Evolutionary conservation across 257 asterid species (phyloP), one percentile per base, ranked within the genome.

Genomic region (Gentiana macrophylla): DNA sequence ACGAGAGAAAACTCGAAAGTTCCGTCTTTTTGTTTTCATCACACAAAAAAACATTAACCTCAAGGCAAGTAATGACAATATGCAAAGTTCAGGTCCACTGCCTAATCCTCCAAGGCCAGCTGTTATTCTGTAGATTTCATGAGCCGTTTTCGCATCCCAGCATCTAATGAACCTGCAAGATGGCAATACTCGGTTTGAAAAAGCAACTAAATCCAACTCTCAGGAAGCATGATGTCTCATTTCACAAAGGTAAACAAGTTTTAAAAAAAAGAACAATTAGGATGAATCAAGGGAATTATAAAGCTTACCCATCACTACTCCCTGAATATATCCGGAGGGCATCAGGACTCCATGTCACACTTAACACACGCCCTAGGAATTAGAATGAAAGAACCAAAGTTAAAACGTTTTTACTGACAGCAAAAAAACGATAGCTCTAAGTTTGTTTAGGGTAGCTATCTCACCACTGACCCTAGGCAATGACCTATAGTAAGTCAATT

Each of bases 381-480:
- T 4, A 37, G 38, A 51, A 57, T 15, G 52, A 12, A 1, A 34
- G 37, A 10, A 5, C 12, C 4, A 12, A 59, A 56, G 62, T 49
- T 51, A 62, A 69, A n/a, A 11, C 46, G 55, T 55, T 57, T 15
- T 55, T 9, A 41, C 44, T 64, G 43, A 34, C 41, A 58, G 56
- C 48, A 52, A 37, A 33, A 49, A 37, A 24, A 38, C 5, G 6
- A 32, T 37, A 35, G 38, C 45, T 37, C 15, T 57, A 9, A 45
- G 35, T 55, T 55, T 45, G 2, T 49, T 32, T 32, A 41, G 75
- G 74, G 61, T 11, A 74, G 74, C 59, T 64, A 51, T 74, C 97
- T 89, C 95, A 89, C 97, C 95, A 63, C 83, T 76, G 77, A 86
- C 95, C 82, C 97, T 83, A 43, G 93, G 94, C 63, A 84, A 53